A percentile compares a stretch with the other conserved stretches of the same genome.
phyloP scores from a whole-genome alignment of 495 filamentous ascomycete genomes.

The Bathelium albidoporum region DNA sequence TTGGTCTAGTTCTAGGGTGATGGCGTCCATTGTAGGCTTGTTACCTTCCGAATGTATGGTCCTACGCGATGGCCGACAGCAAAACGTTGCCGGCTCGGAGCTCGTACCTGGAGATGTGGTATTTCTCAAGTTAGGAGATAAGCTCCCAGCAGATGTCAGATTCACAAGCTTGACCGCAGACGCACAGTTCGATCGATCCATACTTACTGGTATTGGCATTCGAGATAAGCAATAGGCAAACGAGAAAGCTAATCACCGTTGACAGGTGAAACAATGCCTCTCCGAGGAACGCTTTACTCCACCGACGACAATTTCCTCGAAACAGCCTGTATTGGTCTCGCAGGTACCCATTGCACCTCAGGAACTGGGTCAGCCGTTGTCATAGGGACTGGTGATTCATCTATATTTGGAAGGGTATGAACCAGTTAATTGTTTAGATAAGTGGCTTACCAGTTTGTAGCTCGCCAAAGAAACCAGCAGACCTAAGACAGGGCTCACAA shows the following conservation, averaged over 20 bases:
- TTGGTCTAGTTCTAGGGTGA: slow-evolving; percentile 29
- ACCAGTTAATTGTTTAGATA: background rate
- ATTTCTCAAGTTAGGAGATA: slow-evolving; percentile 57
- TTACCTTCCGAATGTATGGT: slow-evolving; percentile 39
- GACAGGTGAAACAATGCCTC: background rate
- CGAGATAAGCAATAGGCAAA: slow-evolving; percentile 8
- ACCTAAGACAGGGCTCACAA: slow-evolving; percentile 22
- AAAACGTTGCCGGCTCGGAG: slow-evolving; percentile 57
- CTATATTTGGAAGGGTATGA: slow-evolving; percentile 29
- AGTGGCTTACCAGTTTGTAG: background rate
- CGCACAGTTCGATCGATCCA: slow-evolving; percentile 25
- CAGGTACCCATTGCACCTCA: slow-evolving; percentile 24
- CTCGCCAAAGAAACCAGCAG: slow-evolving; percentile 24
- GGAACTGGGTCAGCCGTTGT: slow-evolving; percentile 29
- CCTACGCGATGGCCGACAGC: slow-evolving; percentile 57
- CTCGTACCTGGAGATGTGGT: slow-evolving; percentile 77
- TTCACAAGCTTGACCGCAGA: slow-evolving; percentile 24
- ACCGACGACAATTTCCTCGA: slow-evolving; percentile 28
- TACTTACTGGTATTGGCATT: slow-evolving; percentile 21
- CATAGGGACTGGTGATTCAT: slow-evolving; percentile 27
- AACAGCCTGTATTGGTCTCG: slow-evolving; percentile 25
- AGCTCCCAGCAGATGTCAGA: slow-evolving; percentile 59
- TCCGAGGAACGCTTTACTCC: slow-evolving; percentile 4
- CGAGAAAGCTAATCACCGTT: slow-evolving; percentile 5
- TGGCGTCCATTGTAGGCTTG: slow-evolving; percentile 30